These are phyloP conservation scores for Kluyveromyces aestuarii DNA, from an alignment of 805 yeast species.

Conservation along the genomic window DNA sequence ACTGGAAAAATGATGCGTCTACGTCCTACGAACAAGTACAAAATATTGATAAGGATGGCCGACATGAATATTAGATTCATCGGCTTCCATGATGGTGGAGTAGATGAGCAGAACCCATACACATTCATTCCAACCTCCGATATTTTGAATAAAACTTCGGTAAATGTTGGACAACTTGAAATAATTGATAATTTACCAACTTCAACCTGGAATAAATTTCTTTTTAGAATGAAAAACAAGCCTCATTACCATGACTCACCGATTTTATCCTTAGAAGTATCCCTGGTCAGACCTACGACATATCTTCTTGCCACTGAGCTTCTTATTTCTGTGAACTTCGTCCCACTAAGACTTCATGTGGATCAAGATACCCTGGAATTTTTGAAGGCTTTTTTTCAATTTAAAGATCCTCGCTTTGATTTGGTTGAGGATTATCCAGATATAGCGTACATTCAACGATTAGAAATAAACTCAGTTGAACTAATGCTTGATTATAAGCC, in stretches of 20 bases:
- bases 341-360: slow-evolving; percentile 75
- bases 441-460: slow-evolving; percentile 55
- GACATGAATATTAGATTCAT: slow-evolving; percentile 42
- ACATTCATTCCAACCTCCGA: slow-evolving; percentile 26
- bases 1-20: slow-evolving; percentile 41
- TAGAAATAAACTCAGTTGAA: slow-evolving; percentile 49
- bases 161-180: slow-evolving; percentile 46
- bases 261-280: slow-evolving; percentile 47
- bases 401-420: slow-evolving; percentile 61
- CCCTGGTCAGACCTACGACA: slow-evolving; percentile 56
- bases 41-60: slow-evolving; percentile 45
- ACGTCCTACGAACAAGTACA: slow-evolving; percentile 55
- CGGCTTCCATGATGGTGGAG: slow-evolving; percentile 30
- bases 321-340: slow-evolving; percentile 38
- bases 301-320: slow-evolving; percentile 62
- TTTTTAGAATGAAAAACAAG: slow-evolving; percentile 56
- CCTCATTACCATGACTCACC: slow-evolving; percentile 44
- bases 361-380: slow-evolving; percentile 94
- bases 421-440: slow-evolving; percentile 55
- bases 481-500: slow-evolving; percentile 86
- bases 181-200: slow-evolving; percentile 72
- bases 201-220: slow-evolving; percentile 85
- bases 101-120: slow-evolving; percentile 27
- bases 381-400: slow-evolving; percentile 67
- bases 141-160: slow-evolving; percentile 38